Evolutionary conservation across 768 basidiomycete species (phyloP), one percentile per base, ranked within the genome.

Genomic region (Phanerochaete carnosa): DNA sequence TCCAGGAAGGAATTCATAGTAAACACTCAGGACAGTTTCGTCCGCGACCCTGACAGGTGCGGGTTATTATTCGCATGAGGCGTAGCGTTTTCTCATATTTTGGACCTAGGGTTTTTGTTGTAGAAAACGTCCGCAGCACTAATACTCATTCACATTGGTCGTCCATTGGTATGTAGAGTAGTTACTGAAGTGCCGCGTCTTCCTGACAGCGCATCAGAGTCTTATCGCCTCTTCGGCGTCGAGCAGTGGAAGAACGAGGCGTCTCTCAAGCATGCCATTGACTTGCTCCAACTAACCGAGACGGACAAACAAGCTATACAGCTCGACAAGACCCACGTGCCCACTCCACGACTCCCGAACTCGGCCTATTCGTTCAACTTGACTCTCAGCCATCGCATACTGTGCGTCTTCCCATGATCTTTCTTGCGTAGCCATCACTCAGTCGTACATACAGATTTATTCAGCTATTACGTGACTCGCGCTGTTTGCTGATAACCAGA

Each of bases 391-490:
- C 35, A 60, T 59, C 61, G 50, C 12, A 70, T 81, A 19, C 28
- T 75, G 79, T 80, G 65, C 63, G 74, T 61, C 9, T 25, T 30
- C 25, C 23, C 12, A 55, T 19, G 11, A 11, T 23, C 19, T 50
- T 19, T 35, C 52, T 26, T 13, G n/a, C 39, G 43, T 23, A 43
- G 15, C 15, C n/a, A n/a, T n/a, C n/a, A 12, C n/a, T 52, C 59
- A 63, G 51, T 58, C 28, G 22, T 37, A 22, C 29, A 16, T 30
- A 6, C 45, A 79, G 78, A 1, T 65, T 76, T 28, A 55, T 66
- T 0, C 82, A 83, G 59, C 65, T 84, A 0, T 72, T 83, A n/a
- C 72, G 72, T 16, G 68, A 72, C 19, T 73, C 74, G n/a, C 77
- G 67, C 37, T 70, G 80, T 2, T 67, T 85, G 11, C 65, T 84